A percentile compares a stretch with the other conserved stretches of the same genome.
Conservation (phyloP, 2,329 filamentous ascomycete species). For the Xylariaceae sp. region DNA sequence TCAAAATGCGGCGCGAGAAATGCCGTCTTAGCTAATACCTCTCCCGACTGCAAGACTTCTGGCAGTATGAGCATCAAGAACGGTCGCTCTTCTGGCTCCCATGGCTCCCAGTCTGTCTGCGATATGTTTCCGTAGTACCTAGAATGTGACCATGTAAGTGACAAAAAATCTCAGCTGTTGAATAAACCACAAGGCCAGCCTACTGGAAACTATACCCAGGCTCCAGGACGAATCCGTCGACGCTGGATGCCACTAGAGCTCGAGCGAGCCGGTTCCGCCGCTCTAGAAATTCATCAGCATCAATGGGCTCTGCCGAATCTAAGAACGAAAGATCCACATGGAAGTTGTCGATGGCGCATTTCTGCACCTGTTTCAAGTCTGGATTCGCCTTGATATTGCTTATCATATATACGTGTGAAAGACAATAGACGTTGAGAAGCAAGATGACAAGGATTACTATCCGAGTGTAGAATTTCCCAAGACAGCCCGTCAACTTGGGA, state of each 20-base stretch:
- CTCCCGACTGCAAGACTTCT: slow-evolving; percentile 43
- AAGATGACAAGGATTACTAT: neutral
- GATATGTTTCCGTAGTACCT: slow-evolving; percentile 66
- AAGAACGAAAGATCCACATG: slow-evolving; percentile 58
- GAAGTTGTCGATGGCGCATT: slow-evolving; percentile 60
- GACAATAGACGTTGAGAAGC: too few relatives aligned
- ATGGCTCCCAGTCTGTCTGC: slow-evolving; percentile 66
- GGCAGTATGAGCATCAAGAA: slow-evolving; percentile 67
- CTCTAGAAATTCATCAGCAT: slow-evolving; percentile 57
- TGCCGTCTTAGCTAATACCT: slow-evolving; percentile 58
- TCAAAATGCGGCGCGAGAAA: slow-evolving; percentile 67
- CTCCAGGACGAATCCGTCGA: slow-evolving; percentile 67
- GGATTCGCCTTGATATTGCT: neutral
- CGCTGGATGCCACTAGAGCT: slow-evolving; percentile 55
- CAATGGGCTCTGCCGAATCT: slow-evolving; percentile 53
- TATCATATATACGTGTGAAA: too few relatives aligned
- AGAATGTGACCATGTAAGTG: neutral
- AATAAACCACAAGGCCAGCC: neutral
- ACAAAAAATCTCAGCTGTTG: too few relatives aligned
- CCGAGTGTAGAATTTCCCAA: neutral
- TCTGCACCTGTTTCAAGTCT: slow-evolving; percentile 26
- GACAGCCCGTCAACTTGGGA: neutral
- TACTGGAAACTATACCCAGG: slow-evolving; percentile 69
- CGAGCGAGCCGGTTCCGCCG: slow-evolving; percentile 62
- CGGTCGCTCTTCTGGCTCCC: slow-evolving; percentile 68